Evolutionary conservation across 2,329 filamentous ascomycete genomes (phyloP).

Genomic region (Scedosporium apiospermum): DNA sequence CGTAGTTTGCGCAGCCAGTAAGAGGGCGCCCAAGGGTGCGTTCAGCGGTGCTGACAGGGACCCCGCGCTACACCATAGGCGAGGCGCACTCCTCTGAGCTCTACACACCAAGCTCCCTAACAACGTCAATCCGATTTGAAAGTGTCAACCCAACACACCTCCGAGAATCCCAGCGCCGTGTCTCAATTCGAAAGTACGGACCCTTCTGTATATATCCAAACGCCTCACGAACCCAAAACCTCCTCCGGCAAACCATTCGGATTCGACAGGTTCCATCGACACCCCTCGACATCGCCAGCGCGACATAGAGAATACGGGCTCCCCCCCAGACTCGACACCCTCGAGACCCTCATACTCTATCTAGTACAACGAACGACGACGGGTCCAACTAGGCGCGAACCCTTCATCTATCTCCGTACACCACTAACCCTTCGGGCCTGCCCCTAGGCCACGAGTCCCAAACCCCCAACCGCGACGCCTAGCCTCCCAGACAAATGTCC

Average conservation of each 20-base stretch:
- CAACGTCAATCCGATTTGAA: too few relatives aligned
- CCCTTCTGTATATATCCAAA: too few relatives aligned
- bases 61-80: not conserved
- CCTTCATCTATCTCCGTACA: not conserved
- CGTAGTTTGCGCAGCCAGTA: not conserved
- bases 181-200: too few relatives aligned
- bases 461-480: not conserved
- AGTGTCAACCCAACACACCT: too few relatives aligned
- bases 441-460: not conserved
- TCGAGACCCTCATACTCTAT: not conserved
- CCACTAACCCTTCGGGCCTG: not conserved
- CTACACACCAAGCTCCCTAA: too few relatives aligned
- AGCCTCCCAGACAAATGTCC: conserved; percentile 43
- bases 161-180: too few relatives aligned
- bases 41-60: not conserved
- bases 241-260: not conserved
- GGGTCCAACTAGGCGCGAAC: not conserved
- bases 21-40: not conserved
- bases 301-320: not conserved
- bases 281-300: not conserved
- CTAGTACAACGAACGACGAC: too few relatives aligned
- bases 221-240: too few relatives aligned
- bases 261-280: not conserved
- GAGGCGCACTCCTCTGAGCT: too few relatives aligned
- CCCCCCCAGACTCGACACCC: not conserved